A percentile compares a stretch with the other conserved stretches of the same genome.
phyloP scores from a whole-genome alignment of 2,329 filamentous ascomycete genomes.

The Pseudogymnoascus sp. region DNA sequence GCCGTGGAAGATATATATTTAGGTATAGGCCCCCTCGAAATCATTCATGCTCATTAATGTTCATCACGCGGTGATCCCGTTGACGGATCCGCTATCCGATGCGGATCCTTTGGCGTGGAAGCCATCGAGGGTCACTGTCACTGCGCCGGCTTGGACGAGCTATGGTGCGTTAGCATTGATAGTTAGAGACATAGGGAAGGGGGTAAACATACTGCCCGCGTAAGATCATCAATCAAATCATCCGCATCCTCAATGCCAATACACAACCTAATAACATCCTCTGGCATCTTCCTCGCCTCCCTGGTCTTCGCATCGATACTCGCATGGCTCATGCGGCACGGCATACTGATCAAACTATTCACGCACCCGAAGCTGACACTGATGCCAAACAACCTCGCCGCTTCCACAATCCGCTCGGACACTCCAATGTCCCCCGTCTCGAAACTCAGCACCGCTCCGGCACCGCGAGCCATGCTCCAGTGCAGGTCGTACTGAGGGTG shows the following conservation, averaged over 20 bases:
- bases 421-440: conserved; percentile 81
- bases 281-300: conserved; percentile 81
- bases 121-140: conserved; percentile 74
- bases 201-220: conserved; percentile 65
- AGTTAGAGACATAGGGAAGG: background rate
- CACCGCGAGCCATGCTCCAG: conserved; percentile 88
- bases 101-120: conserved; percentile 50
- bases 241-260: conserved; percentile 91
- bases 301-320: conserved; percentile 95
- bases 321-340: conserved; percentile 98
- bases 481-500: conserved; percentile 96
- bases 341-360: conserved; percentile 98
- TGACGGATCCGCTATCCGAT: conserved; percentile 2
- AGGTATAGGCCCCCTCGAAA: background rate
- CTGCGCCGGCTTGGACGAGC: conserved; percentile 90
- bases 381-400: conserved; percentile 84
- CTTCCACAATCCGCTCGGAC: conserved; percentile 90
- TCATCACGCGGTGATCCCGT: background rate
- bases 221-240: conserved; percentile 88
- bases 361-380: conserved; percentile 97
- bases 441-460: conserved; percentile 90
- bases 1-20: conserved; percentile 1
- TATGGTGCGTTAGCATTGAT: conserved; percentile 29
- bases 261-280: conserved; percentile 91
- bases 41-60: background rate